phyloP scores from a whole-genome alignment of 2,329 filamentous ascomycete genomes.

The Periconia sp. region DNA sequence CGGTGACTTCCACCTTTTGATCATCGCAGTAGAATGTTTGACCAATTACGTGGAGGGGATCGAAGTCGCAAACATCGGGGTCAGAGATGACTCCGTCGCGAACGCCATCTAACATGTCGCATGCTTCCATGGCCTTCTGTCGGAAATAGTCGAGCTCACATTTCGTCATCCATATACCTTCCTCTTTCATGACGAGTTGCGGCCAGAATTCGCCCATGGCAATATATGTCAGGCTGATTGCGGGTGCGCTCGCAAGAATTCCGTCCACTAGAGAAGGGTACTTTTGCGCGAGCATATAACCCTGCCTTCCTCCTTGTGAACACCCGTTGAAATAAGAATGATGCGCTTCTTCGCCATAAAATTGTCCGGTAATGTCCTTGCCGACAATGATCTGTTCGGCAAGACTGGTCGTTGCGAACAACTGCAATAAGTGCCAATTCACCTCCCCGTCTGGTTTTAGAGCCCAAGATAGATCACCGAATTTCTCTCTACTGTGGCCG shows the following conservation, averaged over 20 bases:
- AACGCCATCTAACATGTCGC: slow-evolving; percentile 34
- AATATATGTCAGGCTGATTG: slow-evolving; percentile 28
- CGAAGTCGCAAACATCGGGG: slow-evolving; percentile 31
- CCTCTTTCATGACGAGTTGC: slow-evolving; percentile 36
- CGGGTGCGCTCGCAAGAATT: slow-evolving; percentile 42
- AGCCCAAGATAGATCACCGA: slow-evolving; percentile 21
- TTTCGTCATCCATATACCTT: slow-evolving; percentile 22
- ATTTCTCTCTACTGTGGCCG: slow-evolving; percentile 28
- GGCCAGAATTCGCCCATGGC: slow-evolving; percentile 29
- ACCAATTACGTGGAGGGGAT: slow-evolving; percentile 16
- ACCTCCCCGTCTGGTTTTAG: slow-evolving; percentile 28
- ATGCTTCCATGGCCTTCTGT: slow-evolving; percentile 25
- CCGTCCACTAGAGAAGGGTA: slow-evolving; percentile 41
- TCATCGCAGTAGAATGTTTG: slow-evolving; percentile 26
- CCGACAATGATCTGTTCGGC: slow-evolving; percentile 44
- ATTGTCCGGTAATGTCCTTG: slow-evolving; percentile 40
- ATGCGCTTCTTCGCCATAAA: slow-evolving; percentile 39
- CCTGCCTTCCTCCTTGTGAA: slow-evolving; percentile 43
- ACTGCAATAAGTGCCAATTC: slow-evolving; percentile 40
- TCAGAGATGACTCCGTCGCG: slow-evolving; percentile 42
- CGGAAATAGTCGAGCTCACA: slow-evolving; percentile 37
- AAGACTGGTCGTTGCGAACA: slow-evolving; percentile 47
- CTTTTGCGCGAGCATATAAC: slow-evolving; percentile 40
- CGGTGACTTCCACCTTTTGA: slow-evolving; percentile 20
- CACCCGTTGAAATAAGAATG: slow-evolving; percentile 46